A percentile compares a stretch with the other conserved stretches of the same genome.
phyloP scores from a whole-genome alignment of 306 rosid genomes.

The Acacia confusa region DNA sequence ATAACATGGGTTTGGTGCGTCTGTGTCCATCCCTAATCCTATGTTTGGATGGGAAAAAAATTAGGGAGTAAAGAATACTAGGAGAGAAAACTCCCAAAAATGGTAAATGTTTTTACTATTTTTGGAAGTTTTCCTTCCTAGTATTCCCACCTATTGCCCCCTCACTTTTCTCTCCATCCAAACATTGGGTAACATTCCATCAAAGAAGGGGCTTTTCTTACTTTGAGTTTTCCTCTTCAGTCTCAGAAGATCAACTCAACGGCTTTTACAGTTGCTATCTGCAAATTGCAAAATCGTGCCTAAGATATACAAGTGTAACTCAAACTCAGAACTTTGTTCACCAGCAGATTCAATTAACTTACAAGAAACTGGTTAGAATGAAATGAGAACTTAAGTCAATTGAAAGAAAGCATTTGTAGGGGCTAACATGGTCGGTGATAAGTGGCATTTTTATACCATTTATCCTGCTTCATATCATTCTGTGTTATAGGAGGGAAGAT shows the following conservation, averaged over 20 bases:
- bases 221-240: slow-evolving; percentile 11
- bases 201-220: neutral
- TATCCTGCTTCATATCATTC: neutral
- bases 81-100: too few species aligned
- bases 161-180: too few species aligned
- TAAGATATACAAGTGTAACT: neutral
- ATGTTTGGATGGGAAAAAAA: too few species aligned
- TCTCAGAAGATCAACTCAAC: slow-evolving; percentile 2
- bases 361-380: neutral
- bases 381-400: neutral
- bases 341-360: neutral
- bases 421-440: neutral
- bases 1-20: neutral
- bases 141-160: too few species aligned
- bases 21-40: neutral
- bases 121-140: too few species aligned
- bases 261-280: neutral
- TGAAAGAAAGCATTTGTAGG: neutral
- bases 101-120: too few species aligned
- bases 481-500: neutral
- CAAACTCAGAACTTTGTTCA: neutral
- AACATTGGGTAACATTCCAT: neutral
- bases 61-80: too few species aligned
- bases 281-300: slow-evolving; percentile 15
- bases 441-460: neutral